Evolutionary conservation across 192 early-diverging fungal genomes (phyloP), one percentile per base, ranked within the genome.

Genomic region (Gorgonomyces haynaldii): DNA sequence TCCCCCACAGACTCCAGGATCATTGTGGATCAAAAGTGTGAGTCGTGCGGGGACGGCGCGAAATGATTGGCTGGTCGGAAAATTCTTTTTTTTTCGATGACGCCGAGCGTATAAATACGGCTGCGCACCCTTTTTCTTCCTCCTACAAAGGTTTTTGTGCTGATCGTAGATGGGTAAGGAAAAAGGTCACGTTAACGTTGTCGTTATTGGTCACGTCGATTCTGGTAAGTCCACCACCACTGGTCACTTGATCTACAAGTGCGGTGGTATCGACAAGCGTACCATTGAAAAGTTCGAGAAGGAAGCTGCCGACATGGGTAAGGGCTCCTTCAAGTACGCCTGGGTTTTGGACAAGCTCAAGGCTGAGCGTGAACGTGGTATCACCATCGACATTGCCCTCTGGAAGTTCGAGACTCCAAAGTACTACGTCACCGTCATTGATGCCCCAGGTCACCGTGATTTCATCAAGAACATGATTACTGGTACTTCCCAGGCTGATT

Each of bases 181-280:
- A 62, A 92, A 92, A 79, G 65, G 59, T 69, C 89, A 92, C 80
- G 74, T 67, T 36, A 56, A 55, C 57, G 60, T 69, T 42, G 69
- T 72, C 48, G 88, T 96, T 74, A 90, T 91, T 72, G 91, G 93
- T 64, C 91, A 97, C 90, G 93, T 97, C 84, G 93, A 95, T 82
- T 97, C 91, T 67, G 92, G 95, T 75, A 98, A 98, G 83, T 98
- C 92, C 67, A 98, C 95, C 81, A 96, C 92, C 67, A 96, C 92
- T 60, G 95, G 95, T 74, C 95, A 93, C 78, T 81, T 98, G 76
- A 89, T 98, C 80, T 96, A 92, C 85, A 90, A 96, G 81, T 88
- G 88, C 81, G 96, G 91, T 80, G 91, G 90, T 89, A 95, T 97
- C 70, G 85, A 89, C 78, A 88, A 94, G 84, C 89, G 91, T 91